Base-by-base conservation (phyloP, 805 yeast genomes). In the Candida succiphila region DNA sequence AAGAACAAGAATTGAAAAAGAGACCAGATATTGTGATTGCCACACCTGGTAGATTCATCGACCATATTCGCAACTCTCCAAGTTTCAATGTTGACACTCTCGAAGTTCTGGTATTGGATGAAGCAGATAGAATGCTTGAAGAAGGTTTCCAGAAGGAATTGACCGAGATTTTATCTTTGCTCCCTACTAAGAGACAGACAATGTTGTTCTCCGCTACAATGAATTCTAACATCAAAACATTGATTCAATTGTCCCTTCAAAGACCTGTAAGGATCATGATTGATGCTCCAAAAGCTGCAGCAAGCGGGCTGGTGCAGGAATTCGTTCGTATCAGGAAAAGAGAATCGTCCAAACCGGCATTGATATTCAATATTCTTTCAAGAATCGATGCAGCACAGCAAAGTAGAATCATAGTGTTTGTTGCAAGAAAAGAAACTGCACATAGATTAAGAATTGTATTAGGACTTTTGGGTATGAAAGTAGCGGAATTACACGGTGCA, bases 121-220 rank as follows among this genome's bases (percentile, higher is more conserved):
- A 92, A 65, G 98, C 98, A 39, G 98, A 92, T 69, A 78, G 98
- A 65, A 92, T 92, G 97, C 70, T 92, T 46, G 99, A 92, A 56
- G 99, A 92, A 61, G 99, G 99, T 52, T 92, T 92, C 74, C 96
- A 88, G 59, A 85, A 78, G 34, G 98, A 92, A 60, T 66, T 92
- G 44, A 80, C 86, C 15, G 98, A 92, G 56, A 89, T 92, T 39
- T 70, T 92, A 58, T 71, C 82, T 12, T 65, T 89, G 35, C 67
- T 94, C 43, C 98, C 99, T 20, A 72, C 78, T 32, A 85, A 85
- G 60, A 77, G 97, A 56, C 99, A 92, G 61, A 89, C 96, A 0
- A 61, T 92, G 64, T 63, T 92, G 46, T 92, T 88, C 49, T 92
- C 98, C 24, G 99, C 99, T 30, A 92, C 99, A 7, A 92, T 92